Conservation (phyloP, 441 rosid species). For the Rhodomyrtus psidioides region DNA sequence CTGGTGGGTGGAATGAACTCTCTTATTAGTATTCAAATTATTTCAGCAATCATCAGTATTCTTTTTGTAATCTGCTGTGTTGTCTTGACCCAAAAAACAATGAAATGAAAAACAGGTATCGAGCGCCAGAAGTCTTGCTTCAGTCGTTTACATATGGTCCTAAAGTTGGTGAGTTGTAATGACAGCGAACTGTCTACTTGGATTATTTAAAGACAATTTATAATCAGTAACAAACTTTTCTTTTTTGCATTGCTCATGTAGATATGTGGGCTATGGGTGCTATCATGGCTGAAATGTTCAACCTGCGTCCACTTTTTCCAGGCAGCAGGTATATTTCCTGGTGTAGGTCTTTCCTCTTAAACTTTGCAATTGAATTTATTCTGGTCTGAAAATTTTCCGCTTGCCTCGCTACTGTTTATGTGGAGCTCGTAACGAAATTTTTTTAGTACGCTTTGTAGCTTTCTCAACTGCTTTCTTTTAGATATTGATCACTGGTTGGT, state of each 20-base stretch:
- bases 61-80: background rate
- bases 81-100: background rate
- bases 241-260: slow-evolving; percentile 12
- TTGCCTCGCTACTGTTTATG: background rate
- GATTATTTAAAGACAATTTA: background rate
- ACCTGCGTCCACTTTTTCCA: slow-evolving; percentile 87
- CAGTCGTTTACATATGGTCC: slow-evolving; percentile 67
- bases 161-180: slow-evolving; percentile 67
- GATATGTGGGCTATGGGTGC: slow-evolving; percentile 99
- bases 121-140: slow-evolving; percentile 96
- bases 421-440: background rate
- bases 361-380: background rate
- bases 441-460: background rate
- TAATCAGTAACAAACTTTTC: background rate
- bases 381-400: background rate
- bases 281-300: slow-evolving; percentile 77
- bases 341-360: background rate
- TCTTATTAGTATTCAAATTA: background rate
- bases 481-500: background rate
- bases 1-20: slow-evolving; percentile 45
- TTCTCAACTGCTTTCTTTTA: background rate
- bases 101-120: slow-evolving; percentile 44
- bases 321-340: slow-evolving; percentile 59
- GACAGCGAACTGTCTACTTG: background rate
- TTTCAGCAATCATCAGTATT: background rate